phyloP scores from a whole-genome alignment of 2,329 filamentous ascomycete species.

The Mycogone perniciosa region DNA sequence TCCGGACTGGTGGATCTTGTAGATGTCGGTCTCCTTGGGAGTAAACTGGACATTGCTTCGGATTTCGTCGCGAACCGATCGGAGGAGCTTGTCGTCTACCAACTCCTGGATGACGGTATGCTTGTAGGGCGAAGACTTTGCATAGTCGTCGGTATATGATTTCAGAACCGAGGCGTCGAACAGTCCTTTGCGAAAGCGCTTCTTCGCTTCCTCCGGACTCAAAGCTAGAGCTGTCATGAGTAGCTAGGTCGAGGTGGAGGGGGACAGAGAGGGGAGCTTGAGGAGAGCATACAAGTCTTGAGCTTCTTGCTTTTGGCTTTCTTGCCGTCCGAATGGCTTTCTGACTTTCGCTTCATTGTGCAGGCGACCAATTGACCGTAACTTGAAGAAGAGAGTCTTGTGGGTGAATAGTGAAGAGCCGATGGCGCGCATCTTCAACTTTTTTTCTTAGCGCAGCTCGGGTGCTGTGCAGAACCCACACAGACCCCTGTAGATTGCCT shows the following conservation, averaged over 20 bases:
- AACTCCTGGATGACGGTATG: conserved; percentile 83
- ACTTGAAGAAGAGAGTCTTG: neutral
- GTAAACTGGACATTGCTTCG: conserved; percentile 89
- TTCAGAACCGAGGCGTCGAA: conserved; percentile 55
- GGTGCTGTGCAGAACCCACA: neutral
- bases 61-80: conserved; percentile 82
- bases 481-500: neutral
- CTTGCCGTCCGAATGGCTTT: conserved; percentile 36
- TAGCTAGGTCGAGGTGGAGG: conserved; percentile 5
- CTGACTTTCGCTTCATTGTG: conserved; percentile 56
- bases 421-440: conserved; percentile 12
- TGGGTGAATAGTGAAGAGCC: conserved; percentile 1
- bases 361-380: conserved; percentile 16
- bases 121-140: conserved; percentile 68
- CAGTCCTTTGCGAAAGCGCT: conserved; percentile 59
- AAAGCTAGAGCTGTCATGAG: conserved; percentile 33
- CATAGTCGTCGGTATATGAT: conserved; percentile 56
- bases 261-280: conserved; percentile 6
- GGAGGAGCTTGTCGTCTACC: conserved; percentile 74
- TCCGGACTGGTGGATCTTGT: conserved; percentile 98
- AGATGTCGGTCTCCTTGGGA: conserved; percentile 98
- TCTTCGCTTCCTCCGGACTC: conserved; percentile 42
- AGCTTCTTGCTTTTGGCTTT: conserved; percentile 50
- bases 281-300: conserved; percentile 37
- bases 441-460: conserved; percentile 7